Conservation (phyloP, 2,329 filamentous ascomycete genomes). For the Xylariomycetidae sp. region DNA sequence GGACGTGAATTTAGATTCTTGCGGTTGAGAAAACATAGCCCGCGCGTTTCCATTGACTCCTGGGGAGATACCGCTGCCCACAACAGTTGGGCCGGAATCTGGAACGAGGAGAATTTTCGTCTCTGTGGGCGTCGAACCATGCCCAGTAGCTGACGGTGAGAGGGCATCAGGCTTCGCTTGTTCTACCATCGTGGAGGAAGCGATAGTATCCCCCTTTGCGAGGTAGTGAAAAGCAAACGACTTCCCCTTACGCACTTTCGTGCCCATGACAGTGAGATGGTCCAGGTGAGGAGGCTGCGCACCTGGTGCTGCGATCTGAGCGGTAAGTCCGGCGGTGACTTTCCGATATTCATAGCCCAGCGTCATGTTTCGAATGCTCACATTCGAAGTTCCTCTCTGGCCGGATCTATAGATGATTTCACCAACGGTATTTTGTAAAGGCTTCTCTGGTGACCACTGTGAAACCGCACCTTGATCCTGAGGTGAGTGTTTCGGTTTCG, state of each 20-base stretch:
- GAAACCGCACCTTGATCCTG: slow-evolving; percentile 14
- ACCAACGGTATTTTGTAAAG: slow-evolving; percentile 26
- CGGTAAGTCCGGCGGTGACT: slow-evolving; percentile 29
- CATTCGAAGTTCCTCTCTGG: slow-evolving; percentile 26
- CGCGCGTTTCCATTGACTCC: slow-evolving; percentile 1
- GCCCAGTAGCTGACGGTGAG: too few species aligned
- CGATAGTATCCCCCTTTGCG: slow-evolving; percentile 16
- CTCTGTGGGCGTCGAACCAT: too few species aligned
- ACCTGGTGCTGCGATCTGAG: slow-evolving; percentile 26
- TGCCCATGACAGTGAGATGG: slow-evolving; percentile 34
- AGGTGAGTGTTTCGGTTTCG: too few species aligned
- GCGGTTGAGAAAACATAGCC: slow-evolving; percentile 14
- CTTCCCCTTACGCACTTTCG: slow-evolving; percentile 34
- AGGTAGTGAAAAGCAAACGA: slow-evolving; percentile 39
- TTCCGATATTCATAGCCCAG: slow-evolving; percentile 27
- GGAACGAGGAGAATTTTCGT: too few species aligned
- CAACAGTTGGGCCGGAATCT: background rate
- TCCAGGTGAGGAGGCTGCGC: slow-evolving; percentile 36
- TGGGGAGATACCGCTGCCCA: slow-evolving; percentile 5
- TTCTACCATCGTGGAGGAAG: too few species aligned
- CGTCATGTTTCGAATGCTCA: slow-evolving; percentile 24
- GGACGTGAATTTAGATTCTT: slow-evolving; percentile 11
- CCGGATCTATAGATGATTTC: slow-evolving; percentile 30
- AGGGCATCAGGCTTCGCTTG: too few species aligned
- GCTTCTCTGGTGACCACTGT: slow-evolving; percentile 29